Evolutionary conservation across 2,329 filamentous ascomycete genomes (phyloP), one percentile per base, ranked within the genome.

Genomic region (Pseudogymnoascus sp.): DNA sequence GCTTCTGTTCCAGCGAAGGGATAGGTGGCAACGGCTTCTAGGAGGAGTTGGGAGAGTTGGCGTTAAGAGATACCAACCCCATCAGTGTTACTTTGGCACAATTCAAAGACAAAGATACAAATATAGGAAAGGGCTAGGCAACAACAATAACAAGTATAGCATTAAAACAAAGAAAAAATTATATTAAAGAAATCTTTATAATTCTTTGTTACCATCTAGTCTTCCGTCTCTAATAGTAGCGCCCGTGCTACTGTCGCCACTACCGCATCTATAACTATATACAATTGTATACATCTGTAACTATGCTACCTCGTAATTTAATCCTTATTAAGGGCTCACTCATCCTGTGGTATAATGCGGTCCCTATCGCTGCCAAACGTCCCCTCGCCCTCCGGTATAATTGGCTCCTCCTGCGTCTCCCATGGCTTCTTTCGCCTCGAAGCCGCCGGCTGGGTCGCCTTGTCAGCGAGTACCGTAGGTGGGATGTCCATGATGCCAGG

Each of bases 401-500:
- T 67, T 31, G 74, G 69, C 8, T 67, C 64, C 3, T 67, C 74
- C 14, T 83, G 80, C 69, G 80, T 89, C 77, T 96, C 93, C 93
- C 93, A 97, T 0, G 93, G 93, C 75, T 86, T 86, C 61, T 72
- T 77, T 0, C 82, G 81, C 11, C 77, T 81, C 5, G 66, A 65
- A 11, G 66, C 64, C 6, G 63, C 64, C 0, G 72, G 67, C 21
- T 65, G 65, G 6, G 70, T 82, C 65, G 89, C 87, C 65, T 90
- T 83, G 4, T 88, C 88, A 62, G 86, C 81, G 19, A 93, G 79
- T 4, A 96, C 79, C 0, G 88, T 95, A 68, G 91, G 84, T 4
- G 93, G 91, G 62, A 97, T 93, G 67, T 96, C 85, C 68, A 87
- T 86, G 71, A 97, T 96, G 0, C 93, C 93, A 1, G 92, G 91